Evolutionary conservation across 108 stramenopile species (phyloP), one percentile per base, ranked within the genome.

Genomic region (Cyclostephanos tholiformis): DNA sequence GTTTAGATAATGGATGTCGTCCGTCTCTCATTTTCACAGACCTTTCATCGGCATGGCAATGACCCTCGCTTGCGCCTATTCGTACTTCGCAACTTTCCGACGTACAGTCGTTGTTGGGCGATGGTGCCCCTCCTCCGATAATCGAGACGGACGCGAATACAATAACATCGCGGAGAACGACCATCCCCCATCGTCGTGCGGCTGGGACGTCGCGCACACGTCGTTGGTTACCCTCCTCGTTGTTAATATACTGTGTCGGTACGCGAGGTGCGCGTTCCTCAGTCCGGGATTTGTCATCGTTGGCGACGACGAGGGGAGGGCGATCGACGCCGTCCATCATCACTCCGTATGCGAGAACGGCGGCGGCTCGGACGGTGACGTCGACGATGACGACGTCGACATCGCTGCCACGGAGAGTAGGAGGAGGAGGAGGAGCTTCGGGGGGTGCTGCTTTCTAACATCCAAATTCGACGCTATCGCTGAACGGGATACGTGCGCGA

Each of bases 201-300:
- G 48, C 14, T 76, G 74, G 69, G 72, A 71, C 22, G 25, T 55
- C 2, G 41, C 84, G n/a, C 82, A 89, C 64, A 71, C 81, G 56
- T 30, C 63, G 6, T 36, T 85, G 25, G 88, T 89, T 1, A 20
- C 65, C 22, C 89, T 89, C 69, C 69, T 92, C 14, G 73, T 69
- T 1, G 39, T 65, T 1, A 90, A 92, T 77, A 86, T 95, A 56
- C 29, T 92, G 11, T 88, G 81, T 29, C 66, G 89, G 50, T 92
- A 82, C 59, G 29, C 84, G 11, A 63, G 38, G 29, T 81, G 89
- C 36, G 80, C 63, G 46, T 85, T 84, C 76, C 46, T 39, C 27
- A 89, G 89, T 32, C 93, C 93, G 11, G 93, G 93, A 11, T 80
- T 95, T 50, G 87, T 72, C 50, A 16, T 74, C 13, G 64, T 4